phyloP scores from a whole-genome alignment of 495 filamentous ascomycete species.

The Stereocaulon alpinum region DNA sequence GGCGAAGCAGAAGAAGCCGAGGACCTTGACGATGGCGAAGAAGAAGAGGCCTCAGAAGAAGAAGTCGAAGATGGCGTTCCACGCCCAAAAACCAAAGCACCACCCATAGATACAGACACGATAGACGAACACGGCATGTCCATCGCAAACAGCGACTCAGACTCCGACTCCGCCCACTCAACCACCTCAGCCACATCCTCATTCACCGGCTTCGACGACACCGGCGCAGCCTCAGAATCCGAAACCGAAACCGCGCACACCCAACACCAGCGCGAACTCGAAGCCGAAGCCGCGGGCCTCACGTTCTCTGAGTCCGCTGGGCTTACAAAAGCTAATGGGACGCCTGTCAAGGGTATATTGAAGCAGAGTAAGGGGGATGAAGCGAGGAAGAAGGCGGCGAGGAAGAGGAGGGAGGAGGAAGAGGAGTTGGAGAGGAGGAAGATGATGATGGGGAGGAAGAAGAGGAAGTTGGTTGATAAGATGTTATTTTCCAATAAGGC shows the following conservation, averaged over 20 bases:
- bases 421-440: slow-evolving; percentile 78
- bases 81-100: slow-evolving; percentile 30
- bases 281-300: slow-evolving; percentile 69
- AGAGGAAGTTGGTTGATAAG: slow-evolving; percentile 81
- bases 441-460: slow-evolving; percentile 89
- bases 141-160: slow-evolving; percentile 43
- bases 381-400: slow-evolving; percentile 44
- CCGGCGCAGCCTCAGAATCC: slow-evolving; percentile 36
- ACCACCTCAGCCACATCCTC: slow-evolving; percentile 27
- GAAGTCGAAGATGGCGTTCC: slow-evolving; percentile 40
- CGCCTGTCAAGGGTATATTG: slow-evolving; percentile 24
- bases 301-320: slow-evolving; percentile 32
- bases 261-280: slow-evolving; percentile 77
- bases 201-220: slow-evolving; percentile 35
- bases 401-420: slow-evolving; percentile 62
- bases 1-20: slow-evolving; percentile 67
- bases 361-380: slow-evolving; percentile 43
- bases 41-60: slow-evolving; percentile 44
- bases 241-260: slow-evolving; percentile 41
- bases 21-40: slow-evolving; percentile 47
- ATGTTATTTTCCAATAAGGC: slow-evolving; percentile 84
- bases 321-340: slow-evolving; percentile 28
- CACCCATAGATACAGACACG: slow-evolving; percentile 21
- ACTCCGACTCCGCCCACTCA: slow-evolving; percentile 32
- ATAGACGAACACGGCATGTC: slow-evolving; percentile 50